phyloP scores from a whole-genome alignment of 169 alveolate species.

The Cryptosporidium canis region DNA sequence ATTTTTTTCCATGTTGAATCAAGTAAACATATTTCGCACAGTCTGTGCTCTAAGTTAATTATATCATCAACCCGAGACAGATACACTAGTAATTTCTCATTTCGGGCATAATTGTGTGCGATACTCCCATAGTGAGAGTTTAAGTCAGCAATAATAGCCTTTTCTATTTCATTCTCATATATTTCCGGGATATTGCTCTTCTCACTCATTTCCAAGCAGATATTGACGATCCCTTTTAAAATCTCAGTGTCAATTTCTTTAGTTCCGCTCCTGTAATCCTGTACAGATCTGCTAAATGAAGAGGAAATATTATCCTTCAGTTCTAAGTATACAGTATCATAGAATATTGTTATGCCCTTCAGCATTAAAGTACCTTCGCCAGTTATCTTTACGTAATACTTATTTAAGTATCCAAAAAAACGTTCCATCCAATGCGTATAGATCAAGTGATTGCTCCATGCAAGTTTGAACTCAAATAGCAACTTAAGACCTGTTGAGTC shows the following conservation, averaged over 20 bases:
- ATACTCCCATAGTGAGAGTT: constrained; percentile 64
- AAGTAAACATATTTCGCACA: neutral
- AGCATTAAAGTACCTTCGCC: constrained; percentile 59
- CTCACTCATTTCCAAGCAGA: constrained; percentile 43
- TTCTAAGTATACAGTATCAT: constrained; percentile 24
- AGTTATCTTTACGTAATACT: constrained; percentile 69
- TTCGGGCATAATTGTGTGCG: constrained; percentile 72
- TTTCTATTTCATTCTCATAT: constrained; percentile 61
- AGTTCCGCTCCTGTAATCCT: constrained; percentile 13
- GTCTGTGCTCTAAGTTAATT: constrained; percentile 4
- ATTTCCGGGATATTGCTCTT: constrained; percentile 36
- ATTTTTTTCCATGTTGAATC: constrained; percentile 26
- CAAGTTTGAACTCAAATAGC: constrained; percentile 74
- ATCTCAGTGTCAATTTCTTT: neutral
- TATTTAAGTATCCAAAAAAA: constrained; percentile 82
- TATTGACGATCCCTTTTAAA: constrained; percentile 20
- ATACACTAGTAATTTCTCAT: constrained; percentile 75
- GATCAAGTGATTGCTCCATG: constrained; percentile 82
- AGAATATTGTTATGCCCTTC: constrained; percentile 51
- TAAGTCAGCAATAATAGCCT: neutral
- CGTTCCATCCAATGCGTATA: constrained; percentile 83
- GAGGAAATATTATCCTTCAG: constrained; percentile 13
- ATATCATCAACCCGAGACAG: constrained; percentile 66
- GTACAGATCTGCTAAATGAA: constrained; percentile 33
- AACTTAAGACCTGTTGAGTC: constrained; percentile 32